Base-by-base conservation (phyloP, 2,329 filamentous ascomycete species). In the Periconia macrospinosa region DNA sequence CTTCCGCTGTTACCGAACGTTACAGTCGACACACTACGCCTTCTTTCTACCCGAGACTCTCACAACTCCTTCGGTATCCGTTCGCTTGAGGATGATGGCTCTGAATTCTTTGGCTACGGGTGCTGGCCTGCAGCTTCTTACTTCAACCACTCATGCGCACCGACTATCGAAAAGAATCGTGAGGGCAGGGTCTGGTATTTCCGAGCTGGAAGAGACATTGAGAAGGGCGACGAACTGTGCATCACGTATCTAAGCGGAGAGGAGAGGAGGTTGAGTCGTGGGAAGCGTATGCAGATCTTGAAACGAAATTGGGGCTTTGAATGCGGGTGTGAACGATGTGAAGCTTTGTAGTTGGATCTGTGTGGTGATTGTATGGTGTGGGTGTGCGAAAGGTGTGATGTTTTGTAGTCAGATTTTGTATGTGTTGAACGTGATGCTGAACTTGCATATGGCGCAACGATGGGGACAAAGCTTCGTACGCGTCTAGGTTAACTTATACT, bases 241-340 rank as follows among this genome's bases (percentile, higher is more conserved):
- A 81, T 81, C 55, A 78, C 72, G 37, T 81, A 81, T 65, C 50
- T 80, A 43, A 78, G 78, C 27, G 77, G 77, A 8, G 78, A 80
- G 58, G 78, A 80, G 62, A 72, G 73, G 58, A 69, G 68, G 42
- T 47, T 76, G 65, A 64, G 60, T 42, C 56, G 72, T 6, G 62
- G 52, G 2, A 70, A 73, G 59, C 67, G 78, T 52, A 73, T 73
- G 63, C 49, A 55, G 52, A 66, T 67, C 44, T 60, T 79, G 62
- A 68, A 62, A 54, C 62, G 68, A 47, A 74, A 71, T 35, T 81
- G 78, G 78, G 78, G 73, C 0, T 81, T 81, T 65, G 68, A 72
- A 7, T 80, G 78, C 65, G 65, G 48, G 41, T 80, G 78, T 63
- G 61, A 57, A 48, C 67, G 69, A 47, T 80, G 78, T 62, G 60